phyloP scores from a whole-genome alignment of 805 yeast species.

The Deakozyma indianensis region DNA sequence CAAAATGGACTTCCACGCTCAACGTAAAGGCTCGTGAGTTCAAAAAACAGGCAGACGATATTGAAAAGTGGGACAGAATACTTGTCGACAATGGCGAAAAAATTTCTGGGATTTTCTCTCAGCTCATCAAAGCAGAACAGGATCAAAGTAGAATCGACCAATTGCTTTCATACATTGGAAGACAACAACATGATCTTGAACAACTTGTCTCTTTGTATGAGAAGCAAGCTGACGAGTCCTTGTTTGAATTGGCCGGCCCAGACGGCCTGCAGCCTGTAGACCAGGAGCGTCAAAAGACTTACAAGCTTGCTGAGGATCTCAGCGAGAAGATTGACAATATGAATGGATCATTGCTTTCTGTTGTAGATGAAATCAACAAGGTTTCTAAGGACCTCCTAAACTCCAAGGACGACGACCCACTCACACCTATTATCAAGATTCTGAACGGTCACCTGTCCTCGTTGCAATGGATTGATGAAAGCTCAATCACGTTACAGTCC shows the following conservation, averaged over 20 bases:
- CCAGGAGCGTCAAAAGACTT: conserved; percentile 80
- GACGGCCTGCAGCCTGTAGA: conserved; percentile 37
- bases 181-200: conserved; percentile 88
- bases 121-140: conserved; percentile 70
- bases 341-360: conserved; percentile 43
- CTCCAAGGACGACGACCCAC: conserved; percentile 32
- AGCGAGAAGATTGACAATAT: conserved; percentile 69
- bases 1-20: conserved; percentile 85
- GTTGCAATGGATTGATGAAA: conserved; percentile 70
- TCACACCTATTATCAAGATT: conserved; percentile 49
- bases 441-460: conserved; percentile 83
- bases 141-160: conserved; percentile 79
- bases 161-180: conserved; percentile 68
- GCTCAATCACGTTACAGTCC: conserved; percentile 52
- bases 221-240: conserved; percentile 28
- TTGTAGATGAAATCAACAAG: conserved; percentile 17
- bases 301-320: conserved; percentile 69
- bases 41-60: conserved; percentile 55
- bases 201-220: conserved; percentile 71
- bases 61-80: conserved; percentile 75
- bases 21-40: conserved; percentile 61
- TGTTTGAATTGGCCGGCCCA: conserved; percentile 11
- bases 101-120: conserved; percentile 61
- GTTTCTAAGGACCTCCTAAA: conserved; percentile 71
- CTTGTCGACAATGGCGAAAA: conserved; percentile 77